phyloP scores from a whole-genome alignment of 768 basidiomycete genomes.

The Podaxis sp. region DNA sequence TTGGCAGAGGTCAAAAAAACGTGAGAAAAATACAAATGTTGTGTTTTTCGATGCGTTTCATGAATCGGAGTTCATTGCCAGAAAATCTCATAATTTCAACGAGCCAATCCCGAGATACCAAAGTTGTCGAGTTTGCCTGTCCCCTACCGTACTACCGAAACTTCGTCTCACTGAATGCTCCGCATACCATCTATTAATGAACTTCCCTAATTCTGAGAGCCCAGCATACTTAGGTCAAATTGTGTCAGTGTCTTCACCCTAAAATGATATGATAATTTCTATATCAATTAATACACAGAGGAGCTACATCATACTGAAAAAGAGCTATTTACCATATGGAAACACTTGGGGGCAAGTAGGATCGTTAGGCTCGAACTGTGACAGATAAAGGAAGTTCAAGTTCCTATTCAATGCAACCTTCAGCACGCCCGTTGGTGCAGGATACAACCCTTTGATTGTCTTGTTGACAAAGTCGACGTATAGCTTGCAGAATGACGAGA shows the following conservation, averaged over 20 bases:
- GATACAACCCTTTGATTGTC: conserved; percentile 18
- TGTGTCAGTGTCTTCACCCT: too few species aligned
- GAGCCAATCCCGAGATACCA: background rate
- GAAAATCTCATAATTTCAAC: background rate
- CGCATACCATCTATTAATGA: too few species aligned
- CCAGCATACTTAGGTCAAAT: too few species aligned
- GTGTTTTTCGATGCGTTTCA: conserved; percentile 16
- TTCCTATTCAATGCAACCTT: conserved; percentile 10
- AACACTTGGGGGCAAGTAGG: background rate
- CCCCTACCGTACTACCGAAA: background rate
- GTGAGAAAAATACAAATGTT: background rate
- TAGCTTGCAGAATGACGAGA: conserved; percentile 15
- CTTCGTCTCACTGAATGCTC: too few species aligned
- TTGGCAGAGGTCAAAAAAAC: too few species aligned
- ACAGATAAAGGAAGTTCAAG: conserved; percentile 12
- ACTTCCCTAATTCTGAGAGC: too few species aligned
- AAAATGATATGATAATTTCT: too few species aligned
- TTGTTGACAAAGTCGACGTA: conserved; percentile 18
- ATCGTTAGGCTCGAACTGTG: background rate
- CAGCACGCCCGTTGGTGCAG: conserved; percentile 15
- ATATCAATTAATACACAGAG: background rate
- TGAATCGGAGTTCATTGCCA: conserved; percentile 7
- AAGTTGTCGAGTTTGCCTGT: background rate
- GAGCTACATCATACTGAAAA: background rate
- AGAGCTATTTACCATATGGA: background rate